Evolutionary conservation across 2,329 filamentous ascomycete species (phyloP).

Genomic region (Botrytis galanthina): DNA sequence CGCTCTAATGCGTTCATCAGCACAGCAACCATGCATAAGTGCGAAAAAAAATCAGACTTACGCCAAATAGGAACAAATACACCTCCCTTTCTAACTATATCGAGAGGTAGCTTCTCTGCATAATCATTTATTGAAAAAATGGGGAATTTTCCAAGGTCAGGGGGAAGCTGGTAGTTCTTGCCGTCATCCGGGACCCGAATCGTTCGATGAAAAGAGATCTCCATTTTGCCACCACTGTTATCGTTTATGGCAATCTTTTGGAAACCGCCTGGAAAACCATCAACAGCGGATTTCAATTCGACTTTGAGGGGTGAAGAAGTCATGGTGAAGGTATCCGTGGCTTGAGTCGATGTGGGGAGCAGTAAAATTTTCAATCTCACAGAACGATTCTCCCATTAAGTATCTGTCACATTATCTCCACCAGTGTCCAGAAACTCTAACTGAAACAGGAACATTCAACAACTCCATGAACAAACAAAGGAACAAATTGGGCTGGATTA

Average conservation of each 20-base stretch:
- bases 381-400: neutral
- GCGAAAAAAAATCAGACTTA: neutral
- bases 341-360: neutral
- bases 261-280: neutral
- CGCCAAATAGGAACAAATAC: slow-evolving; percentile 48
- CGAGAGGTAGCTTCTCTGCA: slow-evolving; percentile 36
- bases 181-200: slow-evolving; percentile 45
- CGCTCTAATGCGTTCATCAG: slow-evolving; percentile 28
- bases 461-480: neutral
- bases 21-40: neutral
- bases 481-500: neutral
- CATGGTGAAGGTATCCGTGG: neutral
- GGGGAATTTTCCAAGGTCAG: slow-evolving; percentile 42
- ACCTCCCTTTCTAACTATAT: slow-evolving; percentile 44
- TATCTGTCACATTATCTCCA: neutral
- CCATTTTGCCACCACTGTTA: neutral
- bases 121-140: slow-evolving; percentile 42
- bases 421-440: neutral
- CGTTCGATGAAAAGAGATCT: slow-evolving; percentile 43
- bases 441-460: neutral
- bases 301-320: neutral
- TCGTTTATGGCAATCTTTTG: slow-evolving; percentile 4
- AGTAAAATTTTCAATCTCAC: neutral
- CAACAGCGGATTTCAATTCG: neutral
- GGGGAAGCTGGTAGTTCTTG: slow-evolving; percentile 38